A percentile compares a stretch with the other conserved stretches of the same genome.
Evolutionary conservation across 148 eudicot genomes (phyloP).

Genomic region (Chenopodium quinoa): DNA sequence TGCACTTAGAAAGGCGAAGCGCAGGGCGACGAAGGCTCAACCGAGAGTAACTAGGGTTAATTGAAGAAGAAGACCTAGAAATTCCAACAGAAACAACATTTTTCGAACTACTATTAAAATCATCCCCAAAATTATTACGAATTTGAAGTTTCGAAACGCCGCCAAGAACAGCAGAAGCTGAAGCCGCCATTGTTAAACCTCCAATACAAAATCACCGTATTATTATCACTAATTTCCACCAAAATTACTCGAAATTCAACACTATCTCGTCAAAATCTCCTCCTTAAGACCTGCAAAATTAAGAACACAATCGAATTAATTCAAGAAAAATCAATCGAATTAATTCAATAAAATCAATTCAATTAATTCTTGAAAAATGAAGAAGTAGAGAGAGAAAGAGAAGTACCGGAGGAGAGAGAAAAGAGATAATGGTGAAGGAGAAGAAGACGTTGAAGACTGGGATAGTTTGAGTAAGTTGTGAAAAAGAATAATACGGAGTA

Average conservation of each 20-base stretch:
- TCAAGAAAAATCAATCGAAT: neutral
- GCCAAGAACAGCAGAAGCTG: constrained; percentile 23
- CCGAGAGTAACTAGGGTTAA: constrained; percentile 10
- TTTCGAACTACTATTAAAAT: neutral
- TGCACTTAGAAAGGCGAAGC: constrained; percentile 15
- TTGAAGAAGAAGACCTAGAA: constrained; percentile 1
- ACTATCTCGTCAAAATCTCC: neutral
- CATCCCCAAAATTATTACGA: constrained; percentile 9
- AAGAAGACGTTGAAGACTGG: constrained; percentile 12
- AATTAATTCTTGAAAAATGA: neutral
- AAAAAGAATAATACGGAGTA: neutral
- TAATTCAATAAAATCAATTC: too few relatives aligned
- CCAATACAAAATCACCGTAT: neutral
- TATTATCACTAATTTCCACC: neutral
- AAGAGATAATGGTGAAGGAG: constrained; percentile 12
- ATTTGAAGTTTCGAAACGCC: constrained; percentile 24
- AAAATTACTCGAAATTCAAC: neutral
- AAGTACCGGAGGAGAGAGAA: constrained; percentile 15
- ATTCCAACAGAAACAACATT: constrained; percentile 8
- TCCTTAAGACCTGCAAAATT: neutral
- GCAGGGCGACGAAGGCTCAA: constrained; percentile 12
- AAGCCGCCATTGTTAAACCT: constrained; percentile 20
- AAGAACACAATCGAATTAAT: neutral
- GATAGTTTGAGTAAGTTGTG: constrained; percentile 6
- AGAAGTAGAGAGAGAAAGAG: neutral